Conservation (phyloP, 73 alveolate genomes). For the Blepharisma stoltei region DNA sequence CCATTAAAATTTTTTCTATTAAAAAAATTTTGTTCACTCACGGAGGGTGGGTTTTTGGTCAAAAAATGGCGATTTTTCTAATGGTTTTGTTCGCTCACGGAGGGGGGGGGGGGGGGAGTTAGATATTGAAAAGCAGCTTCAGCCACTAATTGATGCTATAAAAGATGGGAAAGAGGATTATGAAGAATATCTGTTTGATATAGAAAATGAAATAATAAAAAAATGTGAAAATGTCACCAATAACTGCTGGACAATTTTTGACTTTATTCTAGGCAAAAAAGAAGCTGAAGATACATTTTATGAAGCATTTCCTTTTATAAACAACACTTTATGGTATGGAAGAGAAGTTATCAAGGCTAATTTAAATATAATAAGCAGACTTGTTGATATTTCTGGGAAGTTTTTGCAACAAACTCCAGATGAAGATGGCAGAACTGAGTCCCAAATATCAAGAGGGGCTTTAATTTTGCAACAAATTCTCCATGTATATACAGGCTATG, state of each 20-base stretch:
- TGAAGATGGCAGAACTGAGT: background rate
- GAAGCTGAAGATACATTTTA: background rate
- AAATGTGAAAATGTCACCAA: slow-evolving; percentile 13
- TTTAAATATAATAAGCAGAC: background rate
- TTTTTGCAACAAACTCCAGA: background rate
- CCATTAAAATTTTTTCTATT: too few species aligned
- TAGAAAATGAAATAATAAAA: background rate
- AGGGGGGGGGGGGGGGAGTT: too few species aligned
- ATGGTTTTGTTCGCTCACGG: too few species aligned
- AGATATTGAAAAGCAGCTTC: too few species aligned
- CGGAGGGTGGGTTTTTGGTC: too few species aligned
- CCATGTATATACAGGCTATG: background rate
- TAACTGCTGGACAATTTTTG: slow-evolving; percentile 4
- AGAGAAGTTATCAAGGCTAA: slow-evolving; percentile 5
- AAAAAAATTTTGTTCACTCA: too few species aligned
- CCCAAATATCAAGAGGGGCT: slow-evolving; percentile 17
- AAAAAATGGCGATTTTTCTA: too few species aligned
- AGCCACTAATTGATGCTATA: too few species aligned
- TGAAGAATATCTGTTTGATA: too few species aligned
- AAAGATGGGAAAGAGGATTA: too few species aligned
- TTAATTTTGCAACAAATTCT: slow-evolving; percentile 26
- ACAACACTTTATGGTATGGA: slow-evolving; percentile 12
- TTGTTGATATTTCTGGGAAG: slow-evolving; percentile 25
- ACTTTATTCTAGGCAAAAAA: background rate
- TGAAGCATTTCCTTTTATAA: background rate